These are phyloP conservation scores for Fusarium continuum DNA, from an alignment of 2,329 filamentous ascomycete species.

Conservation along the genomic window DNA sequence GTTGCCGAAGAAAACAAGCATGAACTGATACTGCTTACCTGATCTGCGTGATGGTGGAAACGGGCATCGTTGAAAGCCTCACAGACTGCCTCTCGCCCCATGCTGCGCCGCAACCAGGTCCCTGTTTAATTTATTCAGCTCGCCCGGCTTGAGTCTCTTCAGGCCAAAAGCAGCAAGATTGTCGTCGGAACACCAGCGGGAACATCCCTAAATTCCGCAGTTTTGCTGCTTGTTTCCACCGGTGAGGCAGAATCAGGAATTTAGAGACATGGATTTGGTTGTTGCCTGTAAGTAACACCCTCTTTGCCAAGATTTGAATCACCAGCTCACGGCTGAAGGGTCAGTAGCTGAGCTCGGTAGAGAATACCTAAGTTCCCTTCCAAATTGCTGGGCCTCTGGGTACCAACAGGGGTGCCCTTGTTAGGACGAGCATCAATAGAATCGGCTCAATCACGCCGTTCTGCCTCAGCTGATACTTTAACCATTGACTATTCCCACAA, in stretches of 20 bases:
- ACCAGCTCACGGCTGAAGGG: not conserved
- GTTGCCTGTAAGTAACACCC: conserved; percentile 17
- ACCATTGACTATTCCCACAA: not conserved
- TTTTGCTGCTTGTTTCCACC: conserved; percentile 10
- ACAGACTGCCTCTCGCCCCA: conserved; percentile 11
- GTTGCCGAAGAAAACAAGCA: not conserved
- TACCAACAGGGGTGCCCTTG: conserved; percentile 7
- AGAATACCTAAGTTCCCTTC: not conserved
- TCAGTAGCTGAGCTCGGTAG: not conserved
- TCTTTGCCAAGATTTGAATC: not conserved
- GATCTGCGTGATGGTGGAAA: not conserved
- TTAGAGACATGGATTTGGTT: not conserved
- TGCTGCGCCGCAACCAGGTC: conserved; percentile 25
- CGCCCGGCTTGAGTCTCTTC: conserved; percentile 13
- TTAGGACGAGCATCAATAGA: not conserved
- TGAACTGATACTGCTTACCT: not conserved
- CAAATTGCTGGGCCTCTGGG: not conserved
- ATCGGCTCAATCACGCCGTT: not conserved
- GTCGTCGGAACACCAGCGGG: not conserved
- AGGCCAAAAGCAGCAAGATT: conserved; percentile 26
- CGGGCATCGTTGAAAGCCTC: conserved; percentile 6
- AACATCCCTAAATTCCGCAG: conserved; percentile 20
- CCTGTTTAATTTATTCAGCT: conserved; percentile 19
- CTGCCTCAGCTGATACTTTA: conserved; percentile 7
- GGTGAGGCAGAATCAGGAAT: conserved; percentile 4